Base-by-base conservation (phyloP, 768 basidiomycete genomes). In the Phallus indusiatus region DNA sequence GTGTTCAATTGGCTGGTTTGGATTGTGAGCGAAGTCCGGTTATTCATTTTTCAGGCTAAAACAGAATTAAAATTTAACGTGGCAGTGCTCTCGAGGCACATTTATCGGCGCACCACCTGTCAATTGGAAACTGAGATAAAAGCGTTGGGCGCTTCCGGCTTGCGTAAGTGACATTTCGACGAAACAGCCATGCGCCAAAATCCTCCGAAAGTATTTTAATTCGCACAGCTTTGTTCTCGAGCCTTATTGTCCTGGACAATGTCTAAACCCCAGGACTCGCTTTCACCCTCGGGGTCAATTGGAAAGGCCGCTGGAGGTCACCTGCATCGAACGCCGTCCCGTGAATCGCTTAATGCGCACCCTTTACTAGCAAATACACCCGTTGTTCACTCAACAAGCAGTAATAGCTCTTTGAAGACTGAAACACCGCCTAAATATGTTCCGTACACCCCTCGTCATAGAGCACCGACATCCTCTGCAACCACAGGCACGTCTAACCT, bases 391-490 rank as follows among this genome's bases (percentile, higher is more conserved):
- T 47, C 9, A 46, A 55, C 20, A 57, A 61, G 22, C 18, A 36
- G 14, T 57, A 50, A 12, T 53, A 62, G 53, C 50, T 62, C 48
- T 59, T 60, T 46, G 54, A 59, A 56, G 50, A 57, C 36, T n/a
- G 28, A 67, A 6, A 53, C 69, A 8, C 62, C 68, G 3, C 75
- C 81, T 11, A 77, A 78, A 61, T 91, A 90, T 72, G 80, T 86
- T 1, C 84, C 88, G 1, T 90, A 91, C 64, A 90, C 87, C 0
- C 88, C 89, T 0, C 73, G 84, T 21, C 88, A 89, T 47, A 81
- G 85, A 48, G 74, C 75, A 9, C 69, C 76, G 12, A 75, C 80
- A 11, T 77, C 80, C 5, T 67, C 74, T 1, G 69, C 70, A 5
- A 66, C 72, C 11, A 78, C 78, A 24, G 79, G 81, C 2, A 78